Evolutionary conservation across 2,329 filamentous ascomycete species (phyloP).

Genomic region (Ophiobolus disseminans): DNA sequence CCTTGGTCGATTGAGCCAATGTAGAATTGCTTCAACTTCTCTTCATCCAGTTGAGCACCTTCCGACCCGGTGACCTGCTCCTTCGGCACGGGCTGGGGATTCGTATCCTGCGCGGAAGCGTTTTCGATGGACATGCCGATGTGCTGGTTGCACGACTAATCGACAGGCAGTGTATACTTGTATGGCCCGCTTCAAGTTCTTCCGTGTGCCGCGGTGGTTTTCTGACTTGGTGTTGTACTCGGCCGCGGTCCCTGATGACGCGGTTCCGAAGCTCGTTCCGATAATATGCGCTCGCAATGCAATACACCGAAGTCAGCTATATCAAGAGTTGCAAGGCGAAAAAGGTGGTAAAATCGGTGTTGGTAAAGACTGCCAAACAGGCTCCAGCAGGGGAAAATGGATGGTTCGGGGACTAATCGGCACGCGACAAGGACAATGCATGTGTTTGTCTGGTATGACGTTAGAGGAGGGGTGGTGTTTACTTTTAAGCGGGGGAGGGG

Average conservation of each 20-base stretch:
- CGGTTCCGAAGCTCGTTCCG: constrained; percentile 24
- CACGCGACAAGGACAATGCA: constrained; percentile 27
- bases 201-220: constrained; percentile 19
- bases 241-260: constrained; percentile 19
- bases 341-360: constrained; percentile 17
- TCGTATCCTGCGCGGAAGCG: constrained; percentile 29
- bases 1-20: constrained; percentile 91
- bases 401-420: constrained; percentile 29
- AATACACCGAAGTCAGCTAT: constrained; percentile 21
- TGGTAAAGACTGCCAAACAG: constrained; percentile 19
- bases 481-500: constrained; percentile 34
- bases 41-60: constrained; percentile 38
- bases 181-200: constrained; percentile 18
- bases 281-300: constrained; percentile 24
- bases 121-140: constrained; percentile 38
- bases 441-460: constrained; percentile 30
- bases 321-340: constrained; percentile 18
- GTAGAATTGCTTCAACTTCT: constrained; percentile 64
- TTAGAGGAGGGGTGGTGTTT: constrained; percentile 31
- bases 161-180: constrained; percentile 2
- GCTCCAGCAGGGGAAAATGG: constrained; percentile 23
- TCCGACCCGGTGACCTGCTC: constrained; percentile 28
- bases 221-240: constrained; percentile 10
- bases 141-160: not conserved
- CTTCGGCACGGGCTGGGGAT: constrained; percentile 45